Evolutionary conservation across 1,284 basidiomycete genomes (phyloP).

Genomic region (Puccinia coronata): DNA sequence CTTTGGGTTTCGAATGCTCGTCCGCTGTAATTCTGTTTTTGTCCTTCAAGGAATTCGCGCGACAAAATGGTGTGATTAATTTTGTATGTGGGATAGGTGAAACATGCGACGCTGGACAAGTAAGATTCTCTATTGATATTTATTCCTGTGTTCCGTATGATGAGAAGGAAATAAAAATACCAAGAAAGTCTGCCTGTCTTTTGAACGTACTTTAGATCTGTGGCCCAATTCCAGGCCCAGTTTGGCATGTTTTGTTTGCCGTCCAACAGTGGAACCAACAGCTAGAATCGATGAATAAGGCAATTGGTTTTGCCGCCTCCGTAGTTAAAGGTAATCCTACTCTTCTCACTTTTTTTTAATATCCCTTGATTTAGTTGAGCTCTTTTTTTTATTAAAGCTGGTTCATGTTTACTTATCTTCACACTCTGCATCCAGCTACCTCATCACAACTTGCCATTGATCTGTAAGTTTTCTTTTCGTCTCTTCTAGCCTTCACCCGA

Average conservation of each 20-base stretch:
- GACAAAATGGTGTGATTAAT: constrained; percentile 6
- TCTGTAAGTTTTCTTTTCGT: constrained; percentile 2
- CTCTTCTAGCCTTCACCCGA: too few species aligned
- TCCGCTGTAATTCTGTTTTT: too few species aligned
- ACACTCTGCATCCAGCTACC: constrained; percentile 10
- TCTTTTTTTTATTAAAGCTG: background rate
- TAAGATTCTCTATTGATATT: too few species aligned
- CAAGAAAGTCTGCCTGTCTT: constrained; percentile 8
- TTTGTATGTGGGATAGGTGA: constrained; percentile 40
- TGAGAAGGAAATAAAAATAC: background rate
- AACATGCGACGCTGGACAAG: constrained; percentile 39
- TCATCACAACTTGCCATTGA: constrained; percentile 30
- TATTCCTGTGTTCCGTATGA: too few species aligned
- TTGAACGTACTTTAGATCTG: constrained; percentile 14
- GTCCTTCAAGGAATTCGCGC: constrained; percentile 29
- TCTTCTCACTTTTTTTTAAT: background rate
- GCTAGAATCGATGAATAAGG: constrained; percentile 11
- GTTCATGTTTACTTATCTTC: background rate
- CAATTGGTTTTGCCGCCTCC: background rate
- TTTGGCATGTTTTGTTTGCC: constrained; percentile 38
- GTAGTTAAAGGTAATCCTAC: background rate
- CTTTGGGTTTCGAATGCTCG: too few species aligned
- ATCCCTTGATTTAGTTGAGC: too few species aligned
- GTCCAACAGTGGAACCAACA: constrained; percentile 21
- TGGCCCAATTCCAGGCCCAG: constrained; percentile 33